Conservation (phyloP, 768 basidiomycete genomes). For the Cyclocybe aegerita region DNA sequence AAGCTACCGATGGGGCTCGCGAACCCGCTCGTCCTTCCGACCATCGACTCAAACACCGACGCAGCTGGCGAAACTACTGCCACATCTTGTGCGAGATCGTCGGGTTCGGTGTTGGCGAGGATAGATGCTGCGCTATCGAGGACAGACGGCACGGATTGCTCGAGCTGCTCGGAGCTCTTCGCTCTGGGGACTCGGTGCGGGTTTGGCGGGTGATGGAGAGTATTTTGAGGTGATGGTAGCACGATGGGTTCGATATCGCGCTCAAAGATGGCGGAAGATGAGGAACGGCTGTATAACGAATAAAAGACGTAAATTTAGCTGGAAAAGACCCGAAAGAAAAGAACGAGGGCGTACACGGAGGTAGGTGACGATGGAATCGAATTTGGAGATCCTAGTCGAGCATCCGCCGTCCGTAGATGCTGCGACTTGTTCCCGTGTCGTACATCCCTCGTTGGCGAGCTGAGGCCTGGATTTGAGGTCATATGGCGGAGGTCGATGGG, state of each 20-base stretch:
- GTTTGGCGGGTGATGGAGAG: conserved; percentile 39
- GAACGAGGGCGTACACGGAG: conserved; percentile 55
- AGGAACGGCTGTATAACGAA: conserved; percentile 51
- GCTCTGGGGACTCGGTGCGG: conserved; percentile 76
- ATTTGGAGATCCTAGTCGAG: conserved; percentile 57
- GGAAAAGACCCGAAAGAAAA: neutral
- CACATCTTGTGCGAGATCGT: conserved; percentile 56
- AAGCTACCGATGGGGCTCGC: conserved; percentile 71
- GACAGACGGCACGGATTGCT: conserved; percentile 81
- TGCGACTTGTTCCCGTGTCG: conserved; percentile 43
- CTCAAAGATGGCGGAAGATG: conserved; percentile 89
- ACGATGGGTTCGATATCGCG: conserved; percentile 78
- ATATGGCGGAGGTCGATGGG: conserved; percentile 47
- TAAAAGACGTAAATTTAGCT: conserved; percentile 1
- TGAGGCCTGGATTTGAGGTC: conserved; percentile 45
- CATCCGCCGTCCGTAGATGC: conserved; percentile 39
- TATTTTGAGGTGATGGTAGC: conserved; percentile 34
- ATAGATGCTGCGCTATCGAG: conserved; percentile 81
- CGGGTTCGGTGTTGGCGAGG: conserved; percentile 43
- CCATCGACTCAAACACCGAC: conserved; percentile 14
- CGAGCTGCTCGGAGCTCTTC: conserved; percentile 71
- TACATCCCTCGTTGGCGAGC: conserved; percentile 32
- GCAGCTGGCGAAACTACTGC: conserved; percentile 58
- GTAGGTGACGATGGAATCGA: conserved; percentile 81
- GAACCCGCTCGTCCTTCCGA: conserved; percentile 48